Evolutionary conservation across 1,139 yeast genomes (phyloP), one percentile per base, ranked within the genome.

Genomic region (Yamadazyma triangularis): DNA sequence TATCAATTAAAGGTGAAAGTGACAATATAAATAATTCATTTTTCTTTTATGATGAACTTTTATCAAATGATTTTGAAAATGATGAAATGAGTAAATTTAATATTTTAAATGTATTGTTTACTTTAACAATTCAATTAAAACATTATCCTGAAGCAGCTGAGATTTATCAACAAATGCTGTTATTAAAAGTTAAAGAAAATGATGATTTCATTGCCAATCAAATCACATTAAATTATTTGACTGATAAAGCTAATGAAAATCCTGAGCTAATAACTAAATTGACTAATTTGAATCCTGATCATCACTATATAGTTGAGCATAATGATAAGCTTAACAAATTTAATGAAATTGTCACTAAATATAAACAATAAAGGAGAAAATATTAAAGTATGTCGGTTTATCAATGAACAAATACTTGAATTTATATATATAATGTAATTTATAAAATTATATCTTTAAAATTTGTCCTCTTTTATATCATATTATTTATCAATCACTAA

Each of bases 21-120:
- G 73, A 70, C 36, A 62, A 70, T 41, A 70, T 77, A 40, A 80
- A 72, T 52, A 75, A 76, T 41, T 66, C 84, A 2, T 77, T 70
- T 57, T 83, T 79, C 54, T 81, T 83, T 45, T 83, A 74, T 53
- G 91, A 83, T 52, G 93, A 83, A 56, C 63, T 79, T 34, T 68
- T 79, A 32, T 71, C 76, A 28, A 53, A 65, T 15, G 69, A 64
- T 36, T 64, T 61, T 33, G 67, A 64, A 20, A 57, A 54, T 29
- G 70, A 65, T 35, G 72, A 66, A 34, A 40, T 50, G 7, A 69
- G 70, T 20, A 62, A 62, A 40, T 58, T 53, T 39, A 59, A 55
- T 35, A 47, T 62, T 13, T 60, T 67, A 44, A 58, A 49, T 36
- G 52, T 57, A 9, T 55, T 68, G 37, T 63, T 67, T 32, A 72